Percentiles rank a stretch among this genome's conserved stretches.
Evolutionary conservation across 2,329 filamentous ascomycete species (phyloP).

Genomic region (Fusarium concolor): DNA sequence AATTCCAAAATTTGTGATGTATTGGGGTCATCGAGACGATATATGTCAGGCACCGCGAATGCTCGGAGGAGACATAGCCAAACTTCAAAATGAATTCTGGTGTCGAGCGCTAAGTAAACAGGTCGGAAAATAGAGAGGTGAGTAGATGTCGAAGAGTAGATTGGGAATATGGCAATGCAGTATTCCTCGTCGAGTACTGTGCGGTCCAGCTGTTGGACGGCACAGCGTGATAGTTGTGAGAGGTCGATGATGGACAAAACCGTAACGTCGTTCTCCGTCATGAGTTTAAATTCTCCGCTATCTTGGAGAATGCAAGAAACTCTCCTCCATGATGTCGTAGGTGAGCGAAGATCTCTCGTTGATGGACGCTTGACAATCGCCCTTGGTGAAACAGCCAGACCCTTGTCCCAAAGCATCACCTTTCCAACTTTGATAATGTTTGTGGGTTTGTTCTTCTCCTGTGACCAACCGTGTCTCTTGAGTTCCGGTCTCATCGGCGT

Average conservation of each 20-base stretch:
- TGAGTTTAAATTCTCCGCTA: constrained; percentile 92
- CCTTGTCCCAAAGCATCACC: constrained; percentile 91
- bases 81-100: constrained; percentile 90
- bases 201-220: constrained; percentile 88
- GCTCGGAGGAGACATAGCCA: constrained; percentile 94
- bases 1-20: constrained; percentile 58
- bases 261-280: constrained; percentile 85
- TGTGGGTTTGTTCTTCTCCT: constrained; percentile 50
- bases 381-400: constrained; percentile 64
- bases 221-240: constrained; percentile 87
- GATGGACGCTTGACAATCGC: constrained; percentile 69
- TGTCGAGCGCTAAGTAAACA: constrained; percentile 89
- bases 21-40: constrained; percentile 68
- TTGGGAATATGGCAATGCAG: constrained; percentile 95
- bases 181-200: constrained; percentile 94
- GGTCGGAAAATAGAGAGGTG: constrained; percentile 84
- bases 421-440: constrained; percentile 97
- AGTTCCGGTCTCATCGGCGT: constrained; percentile 57
- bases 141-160: constrained; percentile 81
- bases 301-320: constrained; percentile 95
- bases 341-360: constrained; percentile 65
- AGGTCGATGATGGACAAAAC: constrained; percentile 87
- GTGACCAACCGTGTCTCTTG: constrained; percentile 54
- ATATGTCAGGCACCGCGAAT: constrained; percentile 92
- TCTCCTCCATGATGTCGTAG: constrained; percentile 78